Percentiles rank a stretch among this genome's conserved stretches.
These are phyloP conservation scores for Leishmania aethiopica DNA, from an alignment of 208 protist genomes.

Conservation along the genomic window DNA sequence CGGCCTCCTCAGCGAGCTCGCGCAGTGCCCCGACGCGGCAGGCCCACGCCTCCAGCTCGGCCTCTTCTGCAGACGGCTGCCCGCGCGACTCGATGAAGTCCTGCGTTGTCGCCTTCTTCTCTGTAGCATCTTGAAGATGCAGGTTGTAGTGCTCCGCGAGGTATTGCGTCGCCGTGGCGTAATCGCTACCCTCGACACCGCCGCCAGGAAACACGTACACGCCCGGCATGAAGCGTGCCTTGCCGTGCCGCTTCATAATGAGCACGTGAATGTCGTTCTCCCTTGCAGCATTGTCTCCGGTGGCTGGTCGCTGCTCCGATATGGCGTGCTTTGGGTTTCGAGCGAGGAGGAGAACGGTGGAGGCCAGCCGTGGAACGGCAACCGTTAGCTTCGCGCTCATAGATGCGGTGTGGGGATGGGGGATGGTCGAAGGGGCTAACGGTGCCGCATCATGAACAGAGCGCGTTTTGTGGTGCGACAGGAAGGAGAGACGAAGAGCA, in stretches of 20 bases:
- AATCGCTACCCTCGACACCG: constrained; percentile 44
- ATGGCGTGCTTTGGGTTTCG: background rate
- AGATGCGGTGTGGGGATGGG: background rate
- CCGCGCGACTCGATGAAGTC: constrained; percentile 19
- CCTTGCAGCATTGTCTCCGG: background rate
- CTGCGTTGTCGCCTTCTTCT: background rate
- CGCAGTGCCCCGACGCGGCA: constrained; percentile 47
- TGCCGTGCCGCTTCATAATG: constrained; percentile 60
- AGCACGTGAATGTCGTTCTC: constrained; percentile 50
- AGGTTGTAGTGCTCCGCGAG: constrained; percentile 3
- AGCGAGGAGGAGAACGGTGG: constrained; percentile 48
- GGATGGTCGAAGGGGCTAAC: background rate
- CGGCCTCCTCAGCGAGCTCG: constrained; percentile 57
- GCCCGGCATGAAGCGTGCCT: constrained; percentile 62
- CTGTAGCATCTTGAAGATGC: background rate
- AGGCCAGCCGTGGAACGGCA: constrained; percentile 39
- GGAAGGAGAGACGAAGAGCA: background rate
- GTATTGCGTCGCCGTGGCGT: constrained; percentile 10
- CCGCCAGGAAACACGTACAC: constrained; percentile 67
- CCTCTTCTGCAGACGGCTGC: background rate
- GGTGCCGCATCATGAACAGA: background rate
- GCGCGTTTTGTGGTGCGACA: background rate
- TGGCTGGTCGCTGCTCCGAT: background rate
- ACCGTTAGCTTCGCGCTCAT: constrained; percentile 21
- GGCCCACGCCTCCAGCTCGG: constrained; percentile 26